Base-by-base conservation (phyloP, 2,329 filamentous ascomycete species). In the Neocatenulostroma microsporum region DNA sequence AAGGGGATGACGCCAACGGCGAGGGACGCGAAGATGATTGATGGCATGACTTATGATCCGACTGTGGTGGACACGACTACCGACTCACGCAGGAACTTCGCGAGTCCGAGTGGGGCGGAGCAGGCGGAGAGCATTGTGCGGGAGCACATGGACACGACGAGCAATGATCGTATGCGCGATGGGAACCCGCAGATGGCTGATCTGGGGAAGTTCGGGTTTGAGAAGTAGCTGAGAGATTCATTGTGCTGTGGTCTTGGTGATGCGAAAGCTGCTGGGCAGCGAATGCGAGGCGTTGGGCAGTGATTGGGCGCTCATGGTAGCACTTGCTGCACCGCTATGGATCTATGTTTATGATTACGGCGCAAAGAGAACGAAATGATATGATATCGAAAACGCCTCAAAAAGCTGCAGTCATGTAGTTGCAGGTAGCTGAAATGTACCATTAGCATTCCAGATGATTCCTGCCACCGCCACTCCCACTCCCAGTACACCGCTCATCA, bases 61-160 rank as follows among this genome's bases (percentile, higher is more conserved):
- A 53, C 55, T 18, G 51, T 62, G 13, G 54, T 60, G 17, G 64
- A 68, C 42, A 65, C 63, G 5, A 48, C 59, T n/a, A 25, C 38
- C 13, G 56, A 53, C 23, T 49, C 53, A 21, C 21, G 21, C 33
- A 20, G 33, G 30, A 19, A 36, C 40, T 18, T 37, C 26, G 38
- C 41, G n/a, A 38, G 32, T 25, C 29, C 30, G 20, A 40, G 36
- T 35, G 46, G 41, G 17, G 39, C 58, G 20, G 76, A 83, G 45
- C 67, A 76, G 12, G 77, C 80, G 5, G 80, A 84, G 61, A 68
- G 75, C 40, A 78, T 82, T 39, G 60, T 83, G 41, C 70, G 73
- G 39, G 75, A 80, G 49, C 68, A 70, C 19, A 62, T 80, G 40
- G 73, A 75, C 37, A 66, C 51, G 6, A 56, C 54, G 14, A 49